A percentile compares a stretch with the other conserved stretches of the same genome.
Conservation (phyloP, 768 basidiomycete genomes). For the Tulasnella calospora region DNA sequence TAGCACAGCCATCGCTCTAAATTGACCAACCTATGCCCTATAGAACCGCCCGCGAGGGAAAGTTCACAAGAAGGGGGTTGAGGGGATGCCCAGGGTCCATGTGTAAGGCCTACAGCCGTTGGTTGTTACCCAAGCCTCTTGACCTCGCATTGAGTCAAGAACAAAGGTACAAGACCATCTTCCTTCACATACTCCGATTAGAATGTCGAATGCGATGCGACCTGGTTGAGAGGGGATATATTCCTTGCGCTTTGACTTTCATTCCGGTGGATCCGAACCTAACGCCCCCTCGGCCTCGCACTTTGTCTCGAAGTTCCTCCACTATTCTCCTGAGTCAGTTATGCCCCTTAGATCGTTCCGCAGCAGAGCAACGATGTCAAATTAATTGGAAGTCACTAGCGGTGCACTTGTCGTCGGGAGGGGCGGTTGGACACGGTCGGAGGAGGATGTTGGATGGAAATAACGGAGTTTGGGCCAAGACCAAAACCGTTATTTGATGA, state of each 20-base stretch:
- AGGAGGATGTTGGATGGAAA: not conserved
- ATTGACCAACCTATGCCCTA: not conserved
- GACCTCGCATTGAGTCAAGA: not conserved
- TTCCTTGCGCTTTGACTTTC: not conserved
- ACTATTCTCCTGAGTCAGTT: not conserved
- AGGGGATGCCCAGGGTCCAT: not conserved
- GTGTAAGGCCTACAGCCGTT: too few species aligned
- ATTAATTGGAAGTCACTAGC: not conserved
- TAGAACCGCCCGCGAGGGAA: not conserved
- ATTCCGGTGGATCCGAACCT: not conserved
- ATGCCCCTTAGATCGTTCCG: not conserved
- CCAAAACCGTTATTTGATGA: too few species aligned
- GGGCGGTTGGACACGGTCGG: too few species aligned
- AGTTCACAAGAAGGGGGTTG: not conserved
- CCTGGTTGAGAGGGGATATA: not conserved
- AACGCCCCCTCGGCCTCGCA: not conserved
- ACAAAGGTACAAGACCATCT: not conserved
- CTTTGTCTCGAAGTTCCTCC: not conserved
- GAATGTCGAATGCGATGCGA: not conserved
- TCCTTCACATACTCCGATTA: not conserved
- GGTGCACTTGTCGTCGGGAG: not conserved
- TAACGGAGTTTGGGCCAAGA: not conserved
- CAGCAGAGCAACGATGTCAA: not conserved
- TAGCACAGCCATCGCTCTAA: not conserved
- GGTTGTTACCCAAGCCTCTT: too few species aligned